Base-by-base conservation (phyloP, 75 land plant species). In the Pinus tabuliformis region DNA sequence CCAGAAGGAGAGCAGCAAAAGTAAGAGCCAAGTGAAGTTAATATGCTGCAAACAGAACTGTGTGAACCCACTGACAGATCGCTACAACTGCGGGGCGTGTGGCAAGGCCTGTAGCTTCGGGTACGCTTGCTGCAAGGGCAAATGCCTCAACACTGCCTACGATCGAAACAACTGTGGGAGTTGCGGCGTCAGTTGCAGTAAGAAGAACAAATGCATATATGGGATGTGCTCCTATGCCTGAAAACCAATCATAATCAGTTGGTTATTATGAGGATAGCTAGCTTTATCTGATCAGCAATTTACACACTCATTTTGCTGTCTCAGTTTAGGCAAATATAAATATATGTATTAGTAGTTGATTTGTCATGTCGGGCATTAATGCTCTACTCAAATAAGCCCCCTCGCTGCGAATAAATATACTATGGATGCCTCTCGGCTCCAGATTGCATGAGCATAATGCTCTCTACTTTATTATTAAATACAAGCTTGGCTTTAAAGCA, bases 31-130 rank as follows among this genome's bases (percentile, higher is more conserved):
- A 3, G 42, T 39, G 81, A 20, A 83, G 8, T 80, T 77, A 0
- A 3, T 62, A 15, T 83, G 81, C 30, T 87, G 89, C 77, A 74
- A 74, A 56, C 78, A 81, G 49, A 57, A 73, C 13, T 87, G 89
- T 61, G 86, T 84, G 3, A 70, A 84, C 49, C 63, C 81, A 11
- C 20, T 22, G 74, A 81, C 68, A 22, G 83, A 87, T 57, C 70
- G 70, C 3, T 8, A 57, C 60, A 80, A 86, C 77, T 86, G 85
- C 70, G 83, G 89, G 14, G 59, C 36, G 14, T 87, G 89, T 70
- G 83, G 81, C 28, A 59, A 60, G 37, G 76, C 73, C 64, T 87
- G 89, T 56, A 59, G 22, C 15, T 76, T 65, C 70, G 57, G 42
- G 2, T 77, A 81, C 57, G 22, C 73, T 21, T 86, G 88, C 57